A percentile compares a stretch with the other conserved stretches of the same genome.
Conservation (phyloP, 2,329 filamentous ascomycete species). For the Hypomyces rosellus region DNA sequence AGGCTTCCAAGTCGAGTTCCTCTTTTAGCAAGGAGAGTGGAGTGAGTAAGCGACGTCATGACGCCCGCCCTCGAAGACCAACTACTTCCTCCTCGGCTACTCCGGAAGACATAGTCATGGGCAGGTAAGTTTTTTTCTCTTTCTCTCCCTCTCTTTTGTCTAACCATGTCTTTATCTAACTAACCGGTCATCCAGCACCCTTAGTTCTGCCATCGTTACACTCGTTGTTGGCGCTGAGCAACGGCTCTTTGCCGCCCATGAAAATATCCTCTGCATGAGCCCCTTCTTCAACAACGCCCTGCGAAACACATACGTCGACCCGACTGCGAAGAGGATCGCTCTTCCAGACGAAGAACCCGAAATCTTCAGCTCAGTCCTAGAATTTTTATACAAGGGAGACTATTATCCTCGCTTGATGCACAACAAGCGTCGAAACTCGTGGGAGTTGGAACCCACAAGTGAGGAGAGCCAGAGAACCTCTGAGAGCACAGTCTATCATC, state of each 20-base stretch:
- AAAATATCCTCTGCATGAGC: constrained; percentile 72
- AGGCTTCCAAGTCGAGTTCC: constrained; percentile 42
- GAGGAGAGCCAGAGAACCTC: constrained; percentile 39
- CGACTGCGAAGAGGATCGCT: constrained; percentile 59
- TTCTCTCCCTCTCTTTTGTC: no score
- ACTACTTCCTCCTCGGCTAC: constrained; percentile 38
- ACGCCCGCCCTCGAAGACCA: constrained; percentile 41
- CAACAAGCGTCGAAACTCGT: constrained; percentile 73
- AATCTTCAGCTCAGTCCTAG: constrained; percentile 82
- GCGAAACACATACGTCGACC: constrained; percentile 29
- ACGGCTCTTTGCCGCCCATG: constrained; percentile 85
- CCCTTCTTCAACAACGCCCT: constrained; percentile 60
- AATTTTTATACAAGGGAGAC: constrained; percentile 91
- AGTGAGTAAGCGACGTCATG: constrained; percentile 49
- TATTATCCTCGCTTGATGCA: constrained; percentile 80
- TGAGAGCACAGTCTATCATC: constrained; percentile 65
- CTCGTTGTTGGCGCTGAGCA: constrained; percentile 74
- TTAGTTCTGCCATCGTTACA: constrained; percentile 68
- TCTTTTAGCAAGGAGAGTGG: constrained; percentile 51
- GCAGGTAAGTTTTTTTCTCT: constrained; percentile 35
- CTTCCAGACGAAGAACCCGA: constrained; percentile 83
- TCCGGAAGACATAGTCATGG: constrained; percentile 33
- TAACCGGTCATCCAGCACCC: constrained; percentile 33
- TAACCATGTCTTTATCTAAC: background rate
- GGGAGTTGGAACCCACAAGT: constrained; percentile 65